Percentiles rank a stretch among this genome's conserved stretches.
phyloP scores from a whole-genome alignment of 441 rosid genomes.

The Adansonia grandidieri region DNA sequence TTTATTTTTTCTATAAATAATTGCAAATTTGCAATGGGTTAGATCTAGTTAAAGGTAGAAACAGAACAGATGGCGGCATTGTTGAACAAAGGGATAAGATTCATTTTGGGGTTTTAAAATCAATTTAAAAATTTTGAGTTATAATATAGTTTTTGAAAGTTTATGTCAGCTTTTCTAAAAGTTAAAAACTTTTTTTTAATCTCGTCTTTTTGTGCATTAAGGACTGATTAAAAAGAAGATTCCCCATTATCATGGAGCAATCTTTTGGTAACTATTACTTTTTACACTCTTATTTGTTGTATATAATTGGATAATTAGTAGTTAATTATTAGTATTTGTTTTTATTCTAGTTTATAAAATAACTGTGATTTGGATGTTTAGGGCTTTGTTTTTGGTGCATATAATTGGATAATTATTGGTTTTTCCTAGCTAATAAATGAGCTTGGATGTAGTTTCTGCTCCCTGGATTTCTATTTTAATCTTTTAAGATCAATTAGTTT shows the following conservation, averaged over 20 bases:
- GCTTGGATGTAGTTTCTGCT: background rate
- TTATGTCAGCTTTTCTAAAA: constrained; percentile 46
- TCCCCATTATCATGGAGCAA: constrained; percentile 31
- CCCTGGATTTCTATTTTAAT: background rate
- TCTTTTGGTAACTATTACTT: background rate
- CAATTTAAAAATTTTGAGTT: constrained; percentile 19
- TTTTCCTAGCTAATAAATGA: background rate
- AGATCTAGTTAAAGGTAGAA: constrained; percentile 41
- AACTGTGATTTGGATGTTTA: background rate
- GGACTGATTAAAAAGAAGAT: constrained; percentile 40
- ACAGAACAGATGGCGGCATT: constrained; percentile 25
- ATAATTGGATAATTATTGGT: constrained; percentile 10
- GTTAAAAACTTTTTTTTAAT: constrained; percentile 34
- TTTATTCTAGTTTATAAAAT: background rate
- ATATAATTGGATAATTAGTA: constrained; percentile 16
- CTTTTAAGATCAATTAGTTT: background rate
- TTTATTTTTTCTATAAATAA: background rate
- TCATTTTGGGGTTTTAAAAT: background rate
- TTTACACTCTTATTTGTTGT: constrained; percentile 7
- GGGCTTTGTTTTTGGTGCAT: background rate
- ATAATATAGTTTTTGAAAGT: constrained; percentile 38
- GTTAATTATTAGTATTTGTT: background rate
- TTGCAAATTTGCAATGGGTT: constrained; percentile 26
- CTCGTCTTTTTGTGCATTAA: constrained; percentile 47
- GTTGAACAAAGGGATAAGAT: constrained; percentile 9